Evolutionary conservation across 2,329 filamentous ascomycete species (phyloP), one percentile per base, ranked within the genome.

Genomic region (Pezicula neosporulosa): DNA sequence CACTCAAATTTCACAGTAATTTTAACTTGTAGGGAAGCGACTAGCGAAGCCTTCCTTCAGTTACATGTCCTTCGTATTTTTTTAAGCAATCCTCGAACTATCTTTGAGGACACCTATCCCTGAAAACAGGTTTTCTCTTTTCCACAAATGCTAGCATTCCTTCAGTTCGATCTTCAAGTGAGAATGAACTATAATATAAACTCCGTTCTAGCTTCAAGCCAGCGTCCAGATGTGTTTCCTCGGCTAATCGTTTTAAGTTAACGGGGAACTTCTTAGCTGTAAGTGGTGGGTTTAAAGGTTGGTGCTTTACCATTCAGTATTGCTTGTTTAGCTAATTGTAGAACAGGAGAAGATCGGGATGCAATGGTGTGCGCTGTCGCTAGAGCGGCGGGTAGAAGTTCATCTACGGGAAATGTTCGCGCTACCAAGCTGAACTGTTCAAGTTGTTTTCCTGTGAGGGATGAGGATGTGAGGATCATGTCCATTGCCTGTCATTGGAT

Each of bases 101-200:
- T 3, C 2, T 9, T 33, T 3, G 30, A 33, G 9, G 9, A 1
- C 49, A 57, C 42, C 47, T 47, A 38, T 60, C 80, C 24, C 66
- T 72, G 60, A 85, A 85, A 12, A 76, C 72, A 1, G 79, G 76
- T 42, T 72, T 74, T 44, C 82, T 69, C 68, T 85, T 85, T 68
- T 84, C 72, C 59, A 85, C 67, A 63, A 86, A 85, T 0, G 77
- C 76, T 53, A 72, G 61, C 5, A 85, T 79, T 3, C 81, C 82
- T 59, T 85, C 82, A 28, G 75, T 76, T 54, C 83, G 81, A 60
- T 86, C 82, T 24, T 58, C 43, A 12, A 61, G 48, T 6, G 52
- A 49, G 41, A 71, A 70, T 33, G 69, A 66, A 45, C 63, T 60
- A 49, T 68, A 69, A 52, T 71, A 71, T 28, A 71, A 55, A 47